Percentiles rank a stretch among this genome's conserved stretches.
These are phyloP conservation scores for Penicillium simplicissimum DNA, from an alignment of 495 filamentous ascomycete species.

Conservation along the genomic window DNA sequence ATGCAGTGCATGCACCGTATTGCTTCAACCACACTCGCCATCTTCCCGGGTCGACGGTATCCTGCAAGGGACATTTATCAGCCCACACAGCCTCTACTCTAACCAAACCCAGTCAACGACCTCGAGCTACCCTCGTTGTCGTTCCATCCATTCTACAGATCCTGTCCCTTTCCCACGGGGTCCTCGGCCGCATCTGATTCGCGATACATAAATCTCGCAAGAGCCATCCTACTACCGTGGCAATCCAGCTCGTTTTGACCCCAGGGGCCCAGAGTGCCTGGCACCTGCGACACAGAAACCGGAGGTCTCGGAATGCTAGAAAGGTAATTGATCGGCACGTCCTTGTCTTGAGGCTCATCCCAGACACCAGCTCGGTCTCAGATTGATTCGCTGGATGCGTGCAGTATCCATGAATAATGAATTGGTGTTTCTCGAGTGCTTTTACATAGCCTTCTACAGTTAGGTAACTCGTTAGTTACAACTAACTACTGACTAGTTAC, in stretches of 20 bases:
- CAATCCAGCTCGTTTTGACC: not conserved
- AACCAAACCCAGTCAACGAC: not conserved
- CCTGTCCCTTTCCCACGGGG: conserved; percentile 1
- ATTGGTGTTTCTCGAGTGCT: not conserved
- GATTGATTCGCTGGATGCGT: conserved; percentile 5
- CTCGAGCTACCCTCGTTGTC: not conserved
- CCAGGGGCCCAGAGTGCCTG: not conserved
- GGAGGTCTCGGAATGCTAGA: not conserved
- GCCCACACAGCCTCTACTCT: not conserved
- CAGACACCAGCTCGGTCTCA: not conserved
- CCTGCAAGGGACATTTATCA: conserved; percentile 1
- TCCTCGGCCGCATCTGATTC: not conserved
- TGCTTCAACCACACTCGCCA: not conserved
- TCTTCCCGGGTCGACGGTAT: not conserved
- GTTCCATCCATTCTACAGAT: not conserved
- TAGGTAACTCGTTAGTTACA: no score
- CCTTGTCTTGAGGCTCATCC: not conserved
- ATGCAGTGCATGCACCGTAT: no score
- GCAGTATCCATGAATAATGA: not conserved
- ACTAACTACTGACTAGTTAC: not conserved
- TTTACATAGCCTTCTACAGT: not conserved
- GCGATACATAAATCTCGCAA: not conserved
- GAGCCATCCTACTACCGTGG: not conserved
- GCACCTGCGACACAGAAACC: not conserved
- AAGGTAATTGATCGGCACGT: not conserved